Base-by-base conservation (phyloP, 2,329 filamentous ascomycete species). In the Magnaporthiopsis incrustans region DNA sequence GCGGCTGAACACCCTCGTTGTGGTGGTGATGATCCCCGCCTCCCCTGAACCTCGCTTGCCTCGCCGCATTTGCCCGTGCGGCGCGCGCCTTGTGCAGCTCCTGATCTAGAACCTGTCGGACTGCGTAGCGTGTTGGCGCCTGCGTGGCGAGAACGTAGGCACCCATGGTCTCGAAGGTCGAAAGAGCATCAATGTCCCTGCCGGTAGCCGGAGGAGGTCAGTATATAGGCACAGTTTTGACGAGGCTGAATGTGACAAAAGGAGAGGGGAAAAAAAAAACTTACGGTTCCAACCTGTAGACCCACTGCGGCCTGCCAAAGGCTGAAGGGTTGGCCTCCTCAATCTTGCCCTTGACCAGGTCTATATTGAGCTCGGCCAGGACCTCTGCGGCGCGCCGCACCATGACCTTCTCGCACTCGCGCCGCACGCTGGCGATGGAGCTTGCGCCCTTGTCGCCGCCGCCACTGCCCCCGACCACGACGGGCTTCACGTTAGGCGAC, bases 221-320 rank as follows among this genome's bases (percentile, higher is more conserved):
- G 22, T 14, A 50, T n/a, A n/a, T 8, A 50, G 2, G 32, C 8
- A 33, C 32, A 6, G 32, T 8, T 38, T 38, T 38, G 11, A 38
- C 11, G 11, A 38, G 12, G 35, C 14, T 50, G 5, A 18, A 18
- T 25, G 56, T 69, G 60, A 64, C 61, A 33, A 56, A 26, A 56
- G 25, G 15, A 35, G 18, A 58, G 60, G 65, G 32, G 50, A 27
- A 33, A 58, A 63, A 11, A 53, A 4, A 38, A 18, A 57, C 89
- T 82, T 79, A 93, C 83, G 95, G 95, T 72, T 98, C 94, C 91
- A 99, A 93, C 63, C 95, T 87, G 75, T 96, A 98, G 11, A 96
- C 88, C 83, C 88, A 98, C 69, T 86, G 82, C 25, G 82, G 77
- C 44, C 85, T 83, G 64, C 81, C 81, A 26, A 78, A 79, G 6